Evolutionary conservation across 805 yeast species (phyloP), one percentile per base, ranked within the genome.

Genomic region (Kodamaea neixiangensis): DNA sequence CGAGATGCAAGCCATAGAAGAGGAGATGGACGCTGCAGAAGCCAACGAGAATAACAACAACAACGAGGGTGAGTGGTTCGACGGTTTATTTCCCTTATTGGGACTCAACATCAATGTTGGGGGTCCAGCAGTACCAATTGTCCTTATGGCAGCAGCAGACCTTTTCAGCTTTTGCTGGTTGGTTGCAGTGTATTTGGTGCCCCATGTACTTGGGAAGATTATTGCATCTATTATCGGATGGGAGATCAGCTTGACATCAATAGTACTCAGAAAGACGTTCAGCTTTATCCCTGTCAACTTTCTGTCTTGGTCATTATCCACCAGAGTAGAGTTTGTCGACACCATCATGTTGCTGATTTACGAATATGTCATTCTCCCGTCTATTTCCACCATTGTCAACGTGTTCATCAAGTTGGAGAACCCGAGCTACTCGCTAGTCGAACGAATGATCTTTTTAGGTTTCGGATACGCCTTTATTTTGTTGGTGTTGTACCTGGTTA

Each of bases 161-260:
- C 33, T 60, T 9, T 56, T 68, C 15, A 65, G 72, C 22, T 61
- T 73, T 1, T 58, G 67, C 2, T 77, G 76, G 51, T 58, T 80
- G 35, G 65, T 75, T 25, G 41, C 71, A 11, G 66, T 78, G 0
- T 82, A 80, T 56, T 65, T 77, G 14, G 53, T 79, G 2, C 86
- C 87, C 9, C 75, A 79, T 5, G 57, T 74, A 40, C 42, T 78
- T 3, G 86, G 86, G 7, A 59, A 62, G 45, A 46, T 58, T 11
- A 51, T 52, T 54, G 52, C 46, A 7, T 21, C 4, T 14, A 7
- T 39, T n/a, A 50, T 46, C 48, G 67, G 69, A 19, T 20, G 14
- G 35, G 48, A 17, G 6, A 15, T 15, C 21, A 17, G 22, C 11
- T 14, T 37, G 13, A 13, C 21, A 10, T 4, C 41, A 2, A 13